Evolutionary conservation across 2,329 filamentous ascomycete species (phyloP).

Genomic region (Diplocarpon mali): DNA sequence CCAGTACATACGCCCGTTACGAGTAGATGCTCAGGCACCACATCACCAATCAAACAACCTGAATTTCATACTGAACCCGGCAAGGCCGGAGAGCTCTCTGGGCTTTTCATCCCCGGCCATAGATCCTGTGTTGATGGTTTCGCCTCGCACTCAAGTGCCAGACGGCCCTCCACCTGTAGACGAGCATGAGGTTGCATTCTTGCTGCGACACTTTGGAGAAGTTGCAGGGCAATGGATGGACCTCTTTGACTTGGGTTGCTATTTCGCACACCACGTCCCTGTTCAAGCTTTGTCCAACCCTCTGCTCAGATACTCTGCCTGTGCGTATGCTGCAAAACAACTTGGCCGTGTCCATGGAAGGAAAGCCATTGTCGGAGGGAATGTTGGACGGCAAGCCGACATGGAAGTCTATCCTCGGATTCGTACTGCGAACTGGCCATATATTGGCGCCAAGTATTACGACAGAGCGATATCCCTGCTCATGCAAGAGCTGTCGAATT

Average conservation of each 20-base stretch:
- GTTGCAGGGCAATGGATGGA: conserved; percentile 48
- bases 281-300: conserved; percentile 41
- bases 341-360: conserved; percentile 41
- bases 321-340: conserved; percentile 52
- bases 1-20: conserved; percentile 24
- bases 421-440: conserved; percentile 41
- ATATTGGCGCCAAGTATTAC: conserved; percentile 50
- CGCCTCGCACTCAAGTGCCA: not conserved
- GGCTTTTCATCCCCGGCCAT: conserved; percentile 32
- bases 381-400: conserved; percentile 35
- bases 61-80: conserved; percentile 43
- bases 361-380: conserved; percentile 39
- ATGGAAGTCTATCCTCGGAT: conserved; percentile 41
- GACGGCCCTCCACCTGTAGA: conserved; percentile 25
- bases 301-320: conserved; percentile 40
- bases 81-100: conserved; percentile 15
- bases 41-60: conserved; percentile 33
- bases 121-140: conserved; percentile 30
- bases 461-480: conserved; percentile 43
- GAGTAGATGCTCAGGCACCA: conserved; percentile 14
- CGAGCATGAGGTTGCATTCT: conserved; percentile 47
- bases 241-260: conserved; percentile 42
- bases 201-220: conserved; percentile 49
- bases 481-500: conserved; percentile 28
- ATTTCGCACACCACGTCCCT: conserved; percentile 49